Conservation (phyloP, 345 rosid species). For the Populus davidiana region DNA sequence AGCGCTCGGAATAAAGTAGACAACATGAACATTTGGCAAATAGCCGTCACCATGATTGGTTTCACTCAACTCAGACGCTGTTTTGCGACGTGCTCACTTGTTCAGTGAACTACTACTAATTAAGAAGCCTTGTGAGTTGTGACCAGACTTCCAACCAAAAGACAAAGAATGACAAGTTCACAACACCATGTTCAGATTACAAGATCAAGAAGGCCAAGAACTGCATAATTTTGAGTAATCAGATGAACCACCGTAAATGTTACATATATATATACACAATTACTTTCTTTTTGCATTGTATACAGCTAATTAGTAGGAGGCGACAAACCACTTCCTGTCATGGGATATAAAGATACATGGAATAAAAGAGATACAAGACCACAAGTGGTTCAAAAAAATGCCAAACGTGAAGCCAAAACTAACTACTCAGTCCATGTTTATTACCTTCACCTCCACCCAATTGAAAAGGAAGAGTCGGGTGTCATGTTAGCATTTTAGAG, state of each 20-base stretch:
- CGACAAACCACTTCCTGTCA: constrained; percentile 19
- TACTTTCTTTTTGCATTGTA: constrained; percentile 35
- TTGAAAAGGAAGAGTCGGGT: constrained; percentile 35
- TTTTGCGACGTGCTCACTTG: not conserved
- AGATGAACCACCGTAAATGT: constrained; percentile 8
- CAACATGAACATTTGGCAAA: not conserved
- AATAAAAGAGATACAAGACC: constrained; percentile 17
- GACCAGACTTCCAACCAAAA: not conserved
- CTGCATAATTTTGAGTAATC: constrained; percentile 17
- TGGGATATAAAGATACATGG: constrained; percentile 15
- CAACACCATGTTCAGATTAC: constrained; percentile 12
- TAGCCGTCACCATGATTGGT: not conserved
- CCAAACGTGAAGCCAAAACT: constrained; percentile 34
- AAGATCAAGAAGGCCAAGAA: not conserved
- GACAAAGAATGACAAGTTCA: constrained; percentile 3
- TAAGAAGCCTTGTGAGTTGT: not conserved
- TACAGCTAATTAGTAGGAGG: constrained; percentile 35
- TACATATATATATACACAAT: constrained; percentile 34
- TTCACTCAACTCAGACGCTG: not conserved
- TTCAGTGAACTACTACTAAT: not conserved
- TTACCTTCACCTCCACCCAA: constrained; percentile 40
- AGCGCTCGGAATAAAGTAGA: too few species aligned
- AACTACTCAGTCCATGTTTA: constrained; percentile 23
- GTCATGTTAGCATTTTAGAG: constrained; percentile 57
- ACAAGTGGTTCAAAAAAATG: constrained; percentile 27